Conservation (phyloP, 2,329 filamentous ascomycete species). For the Conoideocrella luteorostrata region DNA sequence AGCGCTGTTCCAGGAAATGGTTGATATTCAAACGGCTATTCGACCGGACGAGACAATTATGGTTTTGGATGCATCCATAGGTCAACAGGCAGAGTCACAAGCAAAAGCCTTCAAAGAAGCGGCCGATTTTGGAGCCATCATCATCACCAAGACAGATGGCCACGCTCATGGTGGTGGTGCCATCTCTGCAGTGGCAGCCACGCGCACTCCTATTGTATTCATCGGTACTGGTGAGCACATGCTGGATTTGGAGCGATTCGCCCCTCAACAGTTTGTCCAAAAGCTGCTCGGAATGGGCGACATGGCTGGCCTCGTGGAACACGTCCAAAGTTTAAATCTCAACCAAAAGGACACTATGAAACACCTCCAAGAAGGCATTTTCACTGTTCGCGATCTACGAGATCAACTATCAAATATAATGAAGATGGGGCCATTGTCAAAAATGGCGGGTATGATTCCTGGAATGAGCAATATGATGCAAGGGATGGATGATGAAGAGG, state of each 20-base stretch:
- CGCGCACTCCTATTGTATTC: slow-evolving; percentile 94
- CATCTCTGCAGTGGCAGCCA: slow-evolving; percentile 94
- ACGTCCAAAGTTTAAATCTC: slow-evolving; percentile 90
- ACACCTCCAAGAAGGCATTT: slow-evolving; percentile 94
- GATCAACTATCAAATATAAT: slow-evolving; percentile 97
- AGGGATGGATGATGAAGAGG: slow-evolving; percentile 95
- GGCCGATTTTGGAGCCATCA: slow-evolving; percentile 94
- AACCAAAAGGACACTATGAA: slow-evolving; percentile 99
- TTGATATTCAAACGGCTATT: slow-evolving; percentile 88
- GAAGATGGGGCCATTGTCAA: slow-evolving; percentile 97
- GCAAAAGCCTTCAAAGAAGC: slow-evolving; percentile 96
- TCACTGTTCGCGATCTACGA: slow-evolving; percentile 86
- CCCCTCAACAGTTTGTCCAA: slow-evolving; percentile 85
- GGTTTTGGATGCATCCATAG: slow-evolving; percentile 94
- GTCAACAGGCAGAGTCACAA: slow-evolving; percentile 90
- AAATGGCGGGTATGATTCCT: slow-evolving; percentile 98
- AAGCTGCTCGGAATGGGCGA: slow-evolving; percentile 97
- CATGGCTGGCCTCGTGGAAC: slow-evolving; percentile 89
- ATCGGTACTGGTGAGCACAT: slow-evolving; percentile 97
- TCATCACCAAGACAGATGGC: slow-evolving; percentile 97
- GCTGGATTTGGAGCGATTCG: slow-evolving; percentile 88
- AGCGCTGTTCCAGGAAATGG: slow-evolving; percentile 95
- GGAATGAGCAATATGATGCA: slow-evolving; percentile 91
- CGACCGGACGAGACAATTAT: slow-evolving; percentile 95
- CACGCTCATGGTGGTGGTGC: slow-evolving; percentile 93